Evolutionary conservation across 371 early-diverging fungal species (phyloP), one percentile per base, ranked within the genome.

Genomic region (Apophysomyces sp.): DNA sequence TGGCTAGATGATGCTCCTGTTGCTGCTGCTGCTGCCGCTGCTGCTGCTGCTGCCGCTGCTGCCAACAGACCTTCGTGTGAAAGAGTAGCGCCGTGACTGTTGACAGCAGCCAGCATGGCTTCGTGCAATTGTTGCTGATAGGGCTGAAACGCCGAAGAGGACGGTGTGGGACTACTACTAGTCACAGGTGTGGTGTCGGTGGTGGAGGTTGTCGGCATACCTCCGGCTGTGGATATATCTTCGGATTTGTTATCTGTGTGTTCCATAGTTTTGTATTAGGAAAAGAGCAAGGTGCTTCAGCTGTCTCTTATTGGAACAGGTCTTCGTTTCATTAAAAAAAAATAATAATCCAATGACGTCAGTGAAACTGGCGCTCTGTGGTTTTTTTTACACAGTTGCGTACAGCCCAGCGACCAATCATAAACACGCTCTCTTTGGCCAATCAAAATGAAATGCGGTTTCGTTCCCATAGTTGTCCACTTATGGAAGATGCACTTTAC

Each of bases 81-180:
- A 18, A 32, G 51, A 11, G 59, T 28, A 21, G 59, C 36, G 36
- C 40, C 59, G 58, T 72, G 63, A 61, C 73, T 72, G 56, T 72
- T 72, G 55, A 72, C 73, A 55, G 73, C 73, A 52, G 73, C 73
- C 15, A 72, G 65, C 34, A 72, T 69, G 18, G 73, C 73, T 66
- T 72, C 73, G 63, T 72, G 73, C 27, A 72, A 58, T 63, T 72
- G 69, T 44, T 44, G 49, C 60, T 72, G 66, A 56, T 66, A 72
- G 52, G 68, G 68, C 60, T 72, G 72, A 49, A 72, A 72, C 51
- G 65, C 58, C 32, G 67, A 59, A 26, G 66, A 51, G 27, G 63
- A 26, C 52, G 54, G 49, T 51, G 61, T 61, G 36, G 55, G 60
- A 59, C 55, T 61, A 67, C 62, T 58, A 66, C 70, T 69, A 66